Evolutionary conservation across 2,329 filamentous ascomycete genomes (phyloP).

Genomic region (Grosmannia clavigera): DNA sequence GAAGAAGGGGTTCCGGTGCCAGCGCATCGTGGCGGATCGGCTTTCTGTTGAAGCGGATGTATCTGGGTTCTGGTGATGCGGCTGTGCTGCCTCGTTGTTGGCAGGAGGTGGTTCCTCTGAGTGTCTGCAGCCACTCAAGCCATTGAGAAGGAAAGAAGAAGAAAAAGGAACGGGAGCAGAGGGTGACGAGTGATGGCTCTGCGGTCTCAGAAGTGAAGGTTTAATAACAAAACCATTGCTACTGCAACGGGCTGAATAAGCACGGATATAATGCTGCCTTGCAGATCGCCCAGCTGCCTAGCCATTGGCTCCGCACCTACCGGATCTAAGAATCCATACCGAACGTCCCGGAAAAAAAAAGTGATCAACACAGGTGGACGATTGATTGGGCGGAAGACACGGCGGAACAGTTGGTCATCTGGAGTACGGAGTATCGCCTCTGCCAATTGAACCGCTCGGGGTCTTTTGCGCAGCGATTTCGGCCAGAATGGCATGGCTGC

Average conservation of each 20-base stretch:
- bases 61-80: not conserved
- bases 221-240: not conserved
- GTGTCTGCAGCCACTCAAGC: not conserved
- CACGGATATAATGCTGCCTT: not conserved
- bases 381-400: not conserved
- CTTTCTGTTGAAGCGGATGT: not conserved
- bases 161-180: not conserved
- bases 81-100: not conserved
- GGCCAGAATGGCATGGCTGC: not conserved
- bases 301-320: not conserved
- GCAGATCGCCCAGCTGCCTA: not conserved
- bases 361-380: not conserved
- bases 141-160: not conserved
- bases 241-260: not conserved
- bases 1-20: constrained; percentile 15
- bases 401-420: not conserved
- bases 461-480: not conserved
- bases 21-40: constrained; percentile 8
- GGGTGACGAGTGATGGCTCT: not conserved
- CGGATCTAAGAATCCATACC: not conserved
- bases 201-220: not conserved
- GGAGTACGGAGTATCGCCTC: not conserved
- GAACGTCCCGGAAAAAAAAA: not conserved
- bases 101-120: not conserved
- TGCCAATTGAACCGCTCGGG: not conserved